Evolutionary conservation across 192 early-diverging fungal species (phyloP).

Genomic region (Dissophora globulifera): DNA sequence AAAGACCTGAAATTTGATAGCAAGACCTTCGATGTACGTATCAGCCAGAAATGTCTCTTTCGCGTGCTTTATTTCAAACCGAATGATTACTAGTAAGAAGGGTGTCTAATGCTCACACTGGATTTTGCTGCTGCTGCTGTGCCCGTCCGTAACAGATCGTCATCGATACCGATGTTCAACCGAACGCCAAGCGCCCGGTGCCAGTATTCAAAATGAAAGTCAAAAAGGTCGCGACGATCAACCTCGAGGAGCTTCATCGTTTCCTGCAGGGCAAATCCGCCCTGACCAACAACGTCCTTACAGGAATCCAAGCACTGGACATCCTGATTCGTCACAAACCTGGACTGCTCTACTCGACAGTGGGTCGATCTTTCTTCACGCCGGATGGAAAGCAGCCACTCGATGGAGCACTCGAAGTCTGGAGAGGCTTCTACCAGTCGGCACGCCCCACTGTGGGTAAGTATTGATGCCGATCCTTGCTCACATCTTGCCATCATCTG

Average conservation of each 20-base stretch:
- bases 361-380: slow-evolving; percentile 93
- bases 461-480: background rate
- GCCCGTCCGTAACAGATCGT: slow-evolving; percentile 7
- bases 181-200: slow-evolving; percentile 47
- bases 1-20: slow-evolving; percentile 65
- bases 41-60: no score
- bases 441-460: slow-evolving; percentile 77
- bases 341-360: slow-evolving; percentile 76
- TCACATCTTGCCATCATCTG: no score
- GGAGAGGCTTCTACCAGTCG: slow-evolving; percentile 92
- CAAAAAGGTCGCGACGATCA: slow-evolving; percentile 70
- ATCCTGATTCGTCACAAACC: slow-evolving; percentile 84
- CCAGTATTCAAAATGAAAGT: slow-evolving; percentile 73
- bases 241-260: slow-evolving; percentile 69
- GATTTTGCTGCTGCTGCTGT: background rate
- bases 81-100: no score
- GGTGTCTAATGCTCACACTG: no score
- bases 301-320: slow-evolving; percentile 75
- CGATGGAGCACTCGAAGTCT: slow-evolving; percentile 83
- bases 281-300: slow-evolving; percentile 55
- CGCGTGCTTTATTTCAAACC: no score
- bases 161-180: background rate
- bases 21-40: slow-evolving; percentile 65
- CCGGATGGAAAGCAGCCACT: slow-evolving; percentile 61
- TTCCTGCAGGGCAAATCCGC: slow-evolving; percentile 61